phyloP scores from a whole-genome alignment of 73 alveolate genomes.

The Urostyla sp. region DNA sequence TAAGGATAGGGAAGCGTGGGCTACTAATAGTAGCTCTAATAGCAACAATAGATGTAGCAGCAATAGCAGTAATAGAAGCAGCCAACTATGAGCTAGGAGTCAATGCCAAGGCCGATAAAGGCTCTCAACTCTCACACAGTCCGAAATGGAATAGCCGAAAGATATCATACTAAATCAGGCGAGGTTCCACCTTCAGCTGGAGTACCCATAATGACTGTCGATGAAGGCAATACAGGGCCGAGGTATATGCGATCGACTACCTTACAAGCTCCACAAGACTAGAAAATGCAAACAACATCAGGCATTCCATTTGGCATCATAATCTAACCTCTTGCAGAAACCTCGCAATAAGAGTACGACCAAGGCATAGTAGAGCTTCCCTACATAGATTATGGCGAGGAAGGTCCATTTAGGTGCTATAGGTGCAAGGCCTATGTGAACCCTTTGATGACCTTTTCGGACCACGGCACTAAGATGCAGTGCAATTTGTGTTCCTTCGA shows the following conservation, averaged over 20 bases:
- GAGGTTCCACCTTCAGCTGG: conserved; percentile 59
- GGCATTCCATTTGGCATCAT: conserved; percentile 58
- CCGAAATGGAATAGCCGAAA: conserved; percentile 28
- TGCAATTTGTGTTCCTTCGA: conserved; percentile 78
- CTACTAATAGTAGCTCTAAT: neutral
- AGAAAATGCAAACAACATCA: neutral
- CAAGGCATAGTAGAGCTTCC: neutral
- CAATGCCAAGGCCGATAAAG: conserved; percentile 45
- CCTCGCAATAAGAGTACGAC: conserved; percentile 28
- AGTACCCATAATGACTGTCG: conserved; percentile 49
- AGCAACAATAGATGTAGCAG: neutral
- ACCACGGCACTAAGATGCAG: conserved; percentile 67
- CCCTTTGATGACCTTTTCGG: conserved; percentile 67
- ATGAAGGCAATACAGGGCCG: conserved; percentile 87
- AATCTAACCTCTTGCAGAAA: conserved; percentile 61
- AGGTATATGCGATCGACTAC: conserved; percentile 70
- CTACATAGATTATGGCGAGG: conserved; percentile 30
- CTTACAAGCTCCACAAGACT: conserved; percentile 8
- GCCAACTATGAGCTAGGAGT: neutral
- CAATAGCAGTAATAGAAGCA: neutral
- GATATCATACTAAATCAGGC: conserved; percentile 19
- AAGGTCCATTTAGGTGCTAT: conserved; percentile 76
- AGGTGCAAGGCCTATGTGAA: conserved; percentile 82
- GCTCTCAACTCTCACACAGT: neutral
- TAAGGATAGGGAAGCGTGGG: conserved; percentile 5